Base-by-base conservation (phyloP, 2,329 filamentous ascomycete genomes). In the Exophiala oligosperma region DNA sequence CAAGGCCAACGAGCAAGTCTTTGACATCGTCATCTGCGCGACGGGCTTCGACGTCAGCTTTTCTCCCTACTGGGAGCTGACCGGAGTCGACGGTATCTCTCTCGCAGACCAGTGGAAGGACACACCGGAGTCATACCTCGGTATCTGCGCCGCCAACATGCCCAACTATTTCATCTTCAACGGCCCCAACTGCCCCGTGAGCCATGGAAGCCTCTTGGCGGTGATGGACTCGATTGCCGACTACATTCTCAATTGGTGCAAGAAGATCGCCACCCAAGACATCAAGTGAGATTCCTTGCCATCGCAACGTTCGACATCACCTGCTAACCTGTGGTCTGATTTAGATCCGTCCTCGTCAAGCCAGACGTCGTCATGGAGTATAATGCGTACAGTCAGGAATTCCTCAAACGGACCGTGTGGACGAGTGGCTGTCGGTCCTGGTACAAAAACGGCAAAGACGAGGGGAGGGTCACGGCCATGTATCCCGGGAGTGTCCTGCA, bases 401-500 rank as follows among this genome's bases (percentile, higher is more conserved):
- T 47, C n/a, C 55, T 68, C 12, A 66, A 65, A 40, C 61, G 57
- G 21, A 62, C 51, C 4, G 67, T 68, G 3, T 68, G 67, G 67
- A 59, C 57, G 23, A 59, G 59, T 40, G 62, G 61, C n/a, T 69
- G 67, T 40, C 56, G 56, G n/a, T 59, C 62, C 2, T 69, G 66
- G 67, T 68, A 69, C 46, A 61, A 61, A 23, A 49, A 56, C 23
- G 49, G 49, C 46, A 74, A 76, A 56, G 70, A 73, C 17, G 77
- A 73, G 2, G 76, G 74, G 14, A 67, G 74, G 7, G 74, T 78
- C 37, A 70, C 66, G 67, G 76, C 77, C 1, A 69, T 82, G 1
- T 82, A 75, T 73, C 79, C 80, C 0, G 80, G 79, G 3, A 76
- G 73, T 2, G 76, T 74, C 0, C 72, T 82, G 44, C 79, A 81